These are phyloP conservation scores for Sphaceloma murrayae DNA, from an alignment of 2,329 filamentous ascomycete genomes.

Conservation along the genomic window DNA sequence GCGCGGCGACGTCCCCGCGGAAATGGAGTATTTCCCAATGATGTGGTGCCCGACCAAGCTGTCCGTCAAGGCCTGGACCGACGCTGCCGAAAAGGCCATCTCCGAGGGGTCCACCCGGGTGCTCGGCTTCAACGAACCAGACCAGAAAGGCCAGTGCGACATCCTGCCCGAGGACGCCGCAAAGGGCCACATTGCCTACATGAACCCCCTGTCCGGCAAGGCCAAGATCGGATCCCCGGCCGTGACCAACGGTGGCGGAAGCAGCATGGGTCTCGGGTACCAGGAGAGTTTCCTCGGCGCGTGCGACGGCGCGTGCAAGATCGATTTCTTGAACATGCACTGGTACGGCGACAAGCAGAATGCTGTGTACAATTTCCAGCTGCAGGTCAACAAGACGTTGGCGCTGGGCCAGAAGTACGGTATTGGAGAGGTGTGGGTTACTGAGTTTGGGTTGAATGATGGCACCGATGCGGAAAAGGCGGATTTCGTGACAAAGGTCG, in stretches of 20 bases:
- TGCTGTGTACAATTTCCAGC: slow-evolving; percentile 42
- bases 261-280: slow-evolving; percentile 46
- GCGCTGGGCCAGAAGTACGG: slow-evolving; percentile 28
- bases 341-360: slow-evolving; percentile 49
- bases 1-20: slow-evolving; percentile 34
- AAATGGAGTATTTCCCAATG: slow-evolving; percentile 55
- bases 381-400: slow-evolving; percentile 41
- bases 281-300: slow-evolving; percentile 44
- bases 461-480: slow-evolving; percentile 33
- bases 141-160: slow-evolving; percentile 51
- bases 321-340: slow-evolving; percentile 54
- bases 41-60: slow-evolving; percentile 47
- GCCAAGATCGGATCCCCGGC: slow-evolving; percentile 50
- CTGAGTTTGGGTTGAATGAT: slow-evolving; percentile 52
- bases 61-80: slow-evolving; percentile 43
- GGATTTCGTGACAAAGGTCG: slow-evolving; percentile 43
- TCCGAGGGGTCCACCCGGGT: slow-evolving; percentile 46
- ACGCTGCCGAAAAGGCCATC: slow-evolving; percentile 45
- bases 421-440: slow-evolving; percentile 45
- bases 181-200: slow-evolving; percentile 41
- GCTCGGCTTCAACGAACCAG: slow-evolving; percentile 64
- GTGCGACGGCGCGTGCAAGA: slow-evolving; percentile 43
- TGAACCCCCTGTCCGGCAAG: slow-evolving; percentile 47
- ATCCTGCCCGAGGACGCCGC: slow-evolving; percentile 45
- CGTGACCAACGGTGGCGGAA: slow-evolving; percentile 54